Evolutionary conservation across 2,329 filamentous ascomycete genomes (phyloP).

Genomic region (Coccinonectria pachysandricola): DNA sequence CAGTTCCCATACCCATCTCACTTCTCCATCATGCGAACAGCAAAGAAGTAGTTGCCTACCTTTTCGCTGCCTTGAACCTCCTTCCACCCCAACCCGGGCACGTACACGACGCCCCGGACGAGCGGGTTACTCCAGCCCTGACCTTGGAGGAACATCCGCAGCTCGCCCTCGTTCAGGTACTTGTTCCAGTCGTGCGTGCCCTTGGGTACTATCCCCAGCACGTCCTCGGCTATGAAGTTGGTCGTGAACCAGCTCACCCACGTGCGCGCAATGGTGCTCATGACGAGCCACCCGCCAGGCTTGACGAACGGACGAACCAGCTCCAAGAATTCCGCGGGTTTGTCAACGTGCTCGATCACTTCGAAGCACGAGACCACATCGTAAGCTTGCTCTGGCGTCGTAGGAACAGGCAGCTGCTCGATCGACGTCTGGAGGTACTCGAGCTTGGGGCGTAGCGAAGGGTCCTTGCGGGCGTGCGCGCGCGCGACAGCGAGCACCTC

Average conservation of each 20-base stretch:
- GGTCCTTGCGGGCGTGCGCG: constrained; percentile 66
- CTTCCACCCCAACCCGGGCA: constrained; percentile 85
- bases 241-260: constrained; percentile 87
- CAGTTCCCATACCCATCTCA: constrained; percentile 4
- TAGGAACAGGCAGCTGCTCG: constrained; percentile 50
- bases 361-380: constrained; percentile 87
- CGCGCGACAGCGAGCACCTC: constrained; percentile 66
- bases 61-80: constrained; percentile 71
- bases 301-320: constrained; percentile 64
- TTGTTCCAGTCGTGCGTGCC: constrained; percentile 96
- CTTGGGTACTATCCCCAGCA: constrained; percentile 75
- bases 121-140: constrained; percentile 49
- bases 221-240: constrained; percentile 81
- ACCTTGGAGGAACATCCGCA: constrained; percentile 45
- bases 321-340: constrained; percentile 63
- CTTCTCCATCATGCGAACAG: constrained; percentile 43
- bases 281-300: constrained; percentile 85
- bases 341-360: constrained; percentile 84
- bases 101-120: constrained; percentile 76
- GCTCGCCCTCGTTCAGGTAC: constrained; percentile 81
- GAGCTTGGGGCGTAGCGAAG: constrained; percentile 52
- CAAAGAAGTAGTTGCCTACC: constrained; percentile 95
- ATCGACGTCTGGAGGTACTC: constrained; percentile 67
- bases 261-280: constrained; percentile 86
- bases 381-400: constrained; percentile 37